Base-by-base conservation (phyloP, 768 basidiomycete genomes). In the Trichaptum fuscoviolaceum region DNA sequence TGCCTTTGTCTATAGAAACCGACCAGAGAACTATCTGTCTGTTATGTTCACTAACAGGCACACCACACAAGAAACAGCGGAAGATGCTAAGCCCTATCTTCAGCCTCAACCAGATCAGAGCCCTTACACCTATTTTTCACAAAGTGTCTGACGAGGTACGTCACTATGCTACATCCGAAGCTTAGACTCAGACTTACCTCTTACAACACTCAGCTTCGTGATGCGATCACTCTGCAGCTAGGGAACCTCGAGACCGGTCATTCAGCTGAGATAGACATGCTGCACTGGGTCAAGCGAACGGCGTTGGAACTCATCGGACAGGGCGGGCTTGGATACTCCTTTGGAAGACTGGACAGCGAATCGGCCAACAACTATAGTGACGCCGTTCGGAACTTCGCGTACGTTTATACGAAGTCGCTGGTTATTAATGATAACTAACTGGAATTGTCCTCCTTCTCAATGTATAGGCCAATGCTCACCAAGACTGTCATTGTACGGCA, bases 51-150 rank as follows among this genome's bases (percentile, higher is more conserved):
- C 30, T 30, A 17, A 17, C 65, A 78, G 84, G 66, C 74, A 77
- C 69, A 71, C 79, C 69, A 18, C 84, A 85, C 69, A 79, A 78
- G 70, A 75, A 75, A 27, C 84, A 85, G 70, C 76, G 84, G 24
- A 83, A 83, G 70, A 75, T 83, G 57, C 79, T 84, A 57, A 78
- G 73, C 62, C 80, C 83, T 1, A 77, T 83, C 10, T 85, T 86
- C 69, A 81, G 81, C 1, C 74, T 76, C 5, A 73, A 79, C 4
- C 82, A 83, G 62, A 74, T 86, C 34, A 79, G 80, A 24, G 72
- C 76, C 24, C 69, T 84, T 66, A 76, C 81, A 2, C 82, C 84
- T 9, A 71, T 77, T 5, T 79, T 85, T 60, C 80, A 81, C 69
- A 73, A 79, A 25, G 78, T 85, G 17, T 76, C 81, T 1, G 77